phyloP scores from a whole-genome alignment of 2,329 filamentous ascomycete genomes.

The Septoria linicola region DNA sequence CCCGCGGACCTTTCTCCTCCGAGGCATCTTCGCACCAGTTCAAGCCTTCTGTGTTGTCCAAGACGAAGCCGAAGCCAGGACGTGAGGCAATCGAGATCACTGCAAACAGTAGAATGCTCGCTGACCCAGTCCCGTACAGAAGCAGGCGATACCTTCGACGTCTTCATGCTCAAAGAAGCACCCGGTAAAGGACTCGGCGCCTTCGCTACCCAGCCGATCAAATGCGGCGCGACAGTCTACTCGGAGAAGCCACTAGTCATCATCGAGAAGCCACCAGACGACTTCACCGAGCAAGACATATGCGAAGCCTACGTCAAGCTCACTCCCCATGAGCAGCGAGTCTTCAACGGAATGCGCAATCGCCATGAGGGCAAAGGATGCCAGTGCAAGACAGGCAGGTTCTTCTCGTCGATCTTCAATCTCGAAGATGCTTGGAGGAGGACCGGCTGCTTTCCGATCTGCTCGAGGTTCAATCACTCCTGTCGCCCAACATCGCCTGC shows the following conservation, averaged over 20 bases:
- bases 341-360: background rate
- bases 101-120: background rate
- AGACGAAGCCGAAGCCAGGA: background rate
- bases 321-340: background rate
- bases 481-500: background rate
- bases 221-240: background rate
- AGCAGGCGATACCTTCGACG: background rate
- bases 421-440: background rate
- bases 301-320: background rate
- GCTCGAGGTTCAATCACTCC: background rate
- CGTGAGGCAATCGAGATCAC: background rate
- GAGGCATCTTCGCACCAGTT: no score
- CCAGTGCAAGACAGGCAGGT: background rate
- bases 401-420: background rate
- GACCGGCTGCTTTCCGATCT: background rate
- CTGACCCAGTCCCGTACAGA: background rate
- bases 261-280: background rate
- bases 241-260: conserved; percentile 1
- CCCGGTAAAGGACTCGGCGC: conserved; percentile 9
- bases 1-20: no score
- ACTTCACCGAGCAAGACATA: background rate
- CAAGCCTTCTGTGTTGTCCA: background rate
- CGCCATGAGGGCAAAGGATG: background rate
- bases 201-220: conserved; percentile 6
- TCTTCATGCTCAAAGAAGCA: conserved; percentile 3